These are phyloP conservation scores for Acanthochlamys bracteata DNA, from an alignment of 106 monocot species.

Conservation along the genomic window DNA sequence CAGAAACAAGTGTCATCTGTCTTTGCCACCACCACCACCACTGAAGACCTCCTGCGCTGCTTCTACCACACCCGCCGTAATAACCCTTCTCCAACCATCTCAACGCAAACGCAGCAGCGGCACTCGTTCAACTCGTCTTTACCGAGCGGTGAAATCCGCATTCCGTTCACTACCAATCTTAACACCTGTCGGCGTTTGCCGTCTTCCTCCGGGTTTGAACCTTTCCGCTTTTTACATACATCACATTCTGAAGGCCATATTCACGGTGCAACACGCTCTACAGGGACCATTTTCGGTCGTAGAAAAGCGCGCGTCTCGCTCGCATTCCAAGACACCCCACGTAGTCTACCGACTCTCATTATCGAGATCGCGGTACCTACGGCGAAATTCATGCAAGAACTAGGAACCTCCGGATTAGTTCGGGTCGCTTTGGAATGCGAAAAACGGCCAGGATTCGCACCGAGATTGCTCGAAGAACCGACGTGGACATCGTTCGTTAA, in stretches of 20 bases:
- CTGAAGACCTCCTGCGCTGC: not conserved
- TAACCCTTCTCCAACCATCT: slow-evolving; percentile 34
- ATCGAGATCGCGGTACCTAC: slow-evolving; percentile 67
- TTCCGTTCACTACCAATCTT: slow-evolving; percentile 92
- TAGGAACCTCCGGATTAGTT: slow-evolving; percentile 55
- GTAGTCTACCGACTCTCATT: slow-evolving; percentile 46
- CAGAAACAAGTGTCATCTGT: too few species aligned
- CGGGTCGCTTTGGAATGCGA: slow-evolving; percentile 92
- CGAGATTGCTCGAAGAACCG: slow-evolving; percentile 68
- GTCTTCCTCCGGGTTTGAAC: slow-evolving; percentile 29
- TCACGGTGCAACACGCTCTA: slow-evolving; percentile 61
- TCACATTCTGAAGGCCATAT: slow-evolving; percentile 44
- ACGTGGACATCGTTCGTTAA: slow-evolving; percentile 71
- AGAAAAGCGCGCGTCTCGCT: slow-evolving; percentile 68
- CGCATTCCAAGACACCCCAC: slow-evolving; percentile 62
- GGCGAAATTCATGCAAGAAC: slow-evolving; percentile 73
- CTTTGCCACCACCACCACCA: not conserved
- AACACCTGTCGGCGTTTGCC: slow-evolving; percentile 38
- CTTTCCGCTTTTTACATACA: slow-evolving; percentile 6
- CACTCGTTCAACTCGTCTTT: slow-evolving; percentile 16
- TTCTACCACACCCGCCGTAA: slow-evolving; percentile 7
- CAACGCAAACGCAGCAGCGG: slow-evolving; percentile 14
- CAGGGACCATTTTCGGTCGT: slow-evolving; percentile 83
- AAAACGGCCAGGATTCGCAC: slow-evolving; percentile 27
- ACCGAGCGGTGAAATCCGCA: slow-evolving; percentile 64